Evolutionary conservation across 1,139 yeast species (phyloP), one percentile per base, ranked within the genome.

Genomic region (Lodderomyces parapsilosis): DNA sequence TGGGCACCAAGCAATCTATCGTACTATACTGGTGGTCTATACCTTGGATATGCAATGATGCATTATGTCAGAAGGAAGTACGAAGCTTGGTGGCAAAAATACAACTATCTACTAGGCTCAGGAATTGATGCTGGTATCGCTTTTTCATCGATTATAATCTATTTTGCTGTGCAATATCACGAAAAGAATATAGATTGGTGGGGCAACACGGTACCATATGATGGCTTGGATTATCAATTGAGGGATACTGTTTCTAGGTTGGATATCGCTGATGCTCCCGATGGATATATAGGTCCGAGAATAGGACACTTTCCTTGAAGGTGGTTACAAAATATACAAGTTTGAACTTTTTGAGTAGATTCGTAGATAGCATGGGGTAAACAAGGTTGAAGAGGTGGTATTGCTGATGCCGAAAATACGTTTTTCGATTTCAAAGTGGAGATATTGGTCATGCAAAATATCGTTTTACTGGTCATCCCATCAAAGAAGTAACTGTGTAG

Each of bases 121-220:
- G 81, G 76, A 11, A 55, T 79, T 39, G 55, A 62, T n/a, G 76
- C 82, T 6, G 84, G 83, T 39, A 65, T 76, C 36, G 82, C 82
- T 0, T 69, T 76, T 44, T 56, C 71, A 38, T 72, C 76, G 1
- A 59, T 77, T 36, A 65, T 80, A 40, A 74, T 79, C 39, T 80
- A 77, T 63, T 78, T 79, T 53, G 68, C 80, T 4, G 78, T 76
- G 10, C 75, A 71, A 53, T 74, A 66, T 50, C 66, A 69, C 34
- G 62, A 56, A n/a, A 65, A 59, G 44, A 39, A 50, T 10, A 42
- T 79, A 22, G 47, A 48, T 44, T 80, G 85, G 84, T 80, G 85
- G 85, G 84, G 85, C 2, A 80, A 79, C 53, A 60, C 53, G 22
- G 77, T 78, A 20, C 45, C 63, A 6, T 61, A 54, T 42, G 54